Evolutionary conservation across 169 alveolate species (phyloP).

Genomic region (Plasmodium sp.): DNA sequence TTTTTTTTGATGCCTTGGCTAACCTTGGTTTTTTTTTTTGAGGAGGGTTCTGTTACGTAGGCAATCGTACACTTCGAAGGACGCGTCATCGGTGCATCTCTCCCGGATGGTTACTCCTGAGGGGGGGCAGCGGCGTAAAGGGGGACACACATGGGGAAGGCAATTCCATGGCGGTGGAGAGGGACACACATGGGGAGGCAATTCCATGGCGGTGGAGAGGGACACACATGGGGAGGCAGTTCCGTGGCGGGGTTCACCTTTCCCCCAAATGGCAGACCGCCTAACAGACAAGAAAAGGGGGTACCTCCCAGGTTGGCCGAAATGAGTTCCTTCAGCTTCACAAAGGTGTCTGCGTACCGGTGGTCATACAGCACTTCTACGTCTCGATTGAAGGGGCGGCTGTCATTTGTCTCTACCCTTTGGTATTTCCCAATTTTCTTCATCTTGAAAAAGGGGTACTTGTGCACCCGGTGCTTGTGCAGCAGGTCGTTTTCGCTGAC

Average conservation of each 20-base stretch:
- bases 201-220: background rate
- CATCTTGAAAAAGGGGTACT: constrained; percentile 73
- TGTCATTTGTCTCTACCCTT: background rate
- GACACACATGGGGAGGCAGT: background rate
- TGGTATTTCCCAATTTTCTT: constrained; percentile 39
- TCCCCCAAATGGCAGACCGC: background rate
- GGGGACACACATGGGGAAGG: background rate
- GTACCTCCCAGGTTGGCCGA: constrained; percentile 36
- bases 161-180: background rate
- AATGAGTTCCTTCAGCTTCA: constrained; percentile 48
- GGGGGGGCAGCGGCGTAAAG: background rate
- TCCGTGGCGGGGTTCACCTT: background rate
- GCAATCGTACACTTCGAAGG: constrained; percentile 61
- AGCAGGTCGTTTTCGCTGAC: constrained; percentile 72
- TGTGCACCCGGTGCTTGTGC: constrained; percentile 28
- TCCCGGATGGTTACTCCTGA: constrained; percentile 46
- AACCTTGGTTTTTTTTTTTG: constrained; percentile 67
- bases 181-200: background rate
- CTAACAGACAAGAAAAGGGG: background rate
- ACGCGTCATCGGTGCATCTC: constrained; percentile 37
- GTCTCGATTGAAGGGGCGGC: constrained; percentile 12
- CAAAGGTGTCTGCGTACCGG: constrained; percentile 4
- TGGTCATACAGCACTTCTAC: constrained; percentile 46
- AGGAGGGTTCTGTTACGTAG: constrained; percentile 47
- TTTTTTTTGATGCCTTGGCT: background rate